Evolutionary conservation across 2,329 filamentous ascomycete species (phyloP).

Genomic region (Fusarium sp.): DNA sequence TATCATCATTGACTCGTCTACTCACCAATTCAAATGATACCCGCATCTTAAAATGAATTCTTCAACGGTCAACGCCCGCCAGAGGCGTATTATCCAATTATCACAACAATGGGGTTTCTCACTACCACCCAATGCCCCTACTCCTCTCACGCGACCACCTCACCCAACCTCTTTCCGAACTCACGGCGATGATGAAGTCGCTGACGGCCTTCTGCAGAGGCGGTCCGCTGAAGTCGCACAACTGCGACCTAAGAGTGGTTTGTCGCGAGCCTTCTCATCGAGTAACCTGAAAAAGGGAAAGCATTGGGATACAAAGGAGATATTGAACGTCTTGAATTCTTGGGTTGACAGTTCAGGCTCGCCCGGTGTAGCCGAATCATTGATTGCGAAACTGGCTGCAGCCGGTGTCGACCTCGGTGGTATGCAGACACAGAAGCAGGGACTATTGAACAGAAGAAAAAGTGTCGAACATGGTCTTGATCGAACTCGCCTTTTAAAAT

Average conservation of each 20-base stretch:
- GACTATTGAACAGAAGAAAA: conserved; percentile 60
- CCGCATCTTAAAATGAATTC: conserved; percentile 45
- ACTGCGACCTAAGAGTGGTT: conserved; percentile 53
- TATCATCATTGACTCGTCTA: background rate
- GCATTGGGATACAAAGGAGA: conserved; percentile 63
- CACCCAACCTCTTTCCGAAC: conserved; percentile 58
- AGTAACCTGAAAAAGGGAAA: conserved; percentile 59
- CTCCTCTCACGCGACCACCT: conserved; percentile 56
- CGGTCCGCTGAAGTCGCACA: conserved; percentile 54
- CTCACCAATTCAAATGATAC: conserved; percentile 23
- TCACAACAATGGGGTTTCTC: conserved; percentile 63
- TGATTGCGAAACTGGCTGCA: conserved; percentile 62
- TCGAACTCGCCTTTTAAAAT: conserved; percentile 62
- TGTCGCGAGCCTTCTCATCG: conserved; percentile 55
- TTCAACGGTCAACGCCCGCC: conserved; percentile 53
- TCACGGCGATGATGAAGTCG: conserved; percentile 61
- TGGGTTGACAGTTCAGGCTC: conserved; percentile 63
- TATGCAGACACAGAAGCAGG: conserved; percentile 59
- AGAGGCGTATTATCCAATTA: conserved; percentile 62
- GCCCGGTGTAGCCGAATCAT: conserved; percentile 66
- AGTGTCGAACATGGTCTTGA: conserved; percentile 63
- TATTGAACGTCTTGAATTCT: conserved; percentile 63
- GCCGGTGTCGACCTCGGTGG: conserved; percentile 65
- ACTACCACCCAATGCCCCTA: conserved; percentile 53
- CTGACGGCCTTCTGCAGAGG: conserved; percentile 66